Evolutionary conservation across 495 filamentous ascomycete genomes (phyloP), one percentile per base, ranked within the genome.

Genomic region (Penicillium lividum): DNA sequence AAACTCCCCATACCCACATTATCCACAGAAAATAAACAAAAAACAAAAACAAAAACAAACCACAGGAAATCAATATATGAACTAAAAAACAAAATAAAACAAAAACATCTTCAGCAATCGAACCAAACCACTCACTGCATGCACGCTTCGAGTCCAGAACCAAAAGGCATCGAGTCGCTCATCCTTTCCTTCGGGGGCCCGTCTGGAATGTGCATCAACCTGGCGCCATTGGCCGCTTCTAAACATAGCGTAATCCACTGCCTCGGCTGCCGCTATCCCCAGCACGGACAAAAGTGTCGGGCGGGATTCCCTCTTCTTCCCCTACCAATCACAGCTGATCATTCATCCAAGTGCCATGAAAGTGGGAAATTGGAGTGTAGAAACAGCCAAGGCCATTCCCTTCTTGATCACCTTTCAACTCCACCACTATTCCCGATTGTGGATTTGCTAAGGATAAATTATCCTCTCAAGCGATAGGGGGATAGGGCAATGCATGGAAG

Each of bases 401-500:
- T 34, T 25, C 31, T 52, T 38, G 31, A 52, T 52, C 31, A n/a
- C 30, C 44, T 22, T 45, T 36, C 33, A 15, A 54, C 36, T 54
- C 51, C 34, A 54, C 29, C 53, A 55, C 53, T 34, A 45, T 47
- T 34, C 11, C 29, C 47, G 18, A 33, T 36, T 8, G 27, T 30
- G 34, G 51, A 36, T 53, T 53, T 16, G 36, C 25, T 43, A 38
- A 18, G 33, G 36, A 25, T 16, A 10, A n/a, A 11, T 29, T 42
- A 31, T 36, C 50, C 30, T 56, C 50, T 58, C 61, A 54, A 44
- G 42, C 49, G 46, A 51, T 43, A 49, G 44, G 38, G 36, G 10
- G n/a, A 15, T 29, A 10, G 33, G 40, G 9, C 22, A 53, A 70
- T 70, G 67, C 67, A 70, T 70, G 62, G 65, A 70, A 70, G 65